Evolutionary conservation across 73 alveolate species (phyloP).

Genomic region (Paramecium sonneborni): DNA sequence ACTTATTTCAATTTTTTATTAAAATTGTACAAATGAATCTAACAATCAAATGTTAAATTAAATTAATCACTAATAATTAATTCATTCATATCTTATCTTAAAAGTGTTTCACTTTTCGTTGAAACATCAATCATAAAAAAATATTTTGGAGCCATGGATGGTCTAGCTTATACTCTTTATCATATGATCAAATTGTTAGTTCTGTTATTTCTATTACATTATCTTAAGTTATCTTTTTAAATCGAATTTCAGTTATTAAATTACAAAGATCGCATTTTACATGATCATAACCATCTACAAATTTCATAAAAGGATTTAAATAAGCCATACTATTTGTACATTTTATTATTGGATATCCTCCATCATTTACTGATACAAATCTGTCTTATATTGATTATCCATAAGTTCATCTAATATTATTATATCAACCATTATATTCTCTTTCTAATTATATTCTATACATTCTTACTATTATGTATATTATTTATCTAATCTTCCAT

Average conservation of each 20-base stretch:
- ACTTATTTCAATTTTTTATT: slow-evolving; percentile 80
- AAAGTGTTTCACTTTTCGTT: slow-evolving; percentile 84
- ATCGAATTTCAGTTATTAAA: slow-evolving; percentile 67
- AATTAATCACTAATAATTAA: slow-evolving; percentile 77
- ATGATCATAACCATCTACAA: slow-evolving; percentile 79
- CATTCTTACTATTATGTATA: not conserved
- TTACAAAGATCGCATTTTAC: slow-evolving; percentile 92
- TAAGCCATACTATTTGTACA: slow-evolving; percentile 94
- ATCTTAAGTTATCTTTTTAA: slow-evolving; percentile 69
- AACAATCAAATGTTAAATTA: slow-evolving; percentile 89
- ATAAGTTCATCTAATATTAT: slow-evolving; percentile 34
- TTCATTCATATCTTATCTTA: slow-evolving; percentile 79
- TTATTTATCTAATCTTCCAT: not conserved
- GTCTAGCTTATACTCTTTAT: slow-evolving; percentile 80
- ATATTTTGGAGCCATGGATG: slow-evolving; percentile 93
- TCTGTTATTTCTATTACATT: slow-evolving; percentile 78
- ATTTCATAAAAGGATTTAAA: slow-evolving; percentile 92
- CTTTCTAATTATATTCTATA: not conserved
- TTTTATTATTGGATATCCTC: slow-evolving; percentile 78
- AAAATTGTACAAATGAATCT: slow-evolving; percentile 87
- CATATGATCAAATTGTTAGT: slow-evolving; percentile 89
- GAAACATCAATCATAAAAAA: slow-evolving; percentile 94
- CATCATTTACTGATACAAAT: slow-evolving; percentile 72
- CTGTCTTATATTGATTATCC: slow-evolving; percentile 60
- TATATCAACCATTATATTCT: not conserved